phyloP scores from a whole-genome alignment of 768 basidiomycete genomes.

The Amanita exitialis region DNA sequence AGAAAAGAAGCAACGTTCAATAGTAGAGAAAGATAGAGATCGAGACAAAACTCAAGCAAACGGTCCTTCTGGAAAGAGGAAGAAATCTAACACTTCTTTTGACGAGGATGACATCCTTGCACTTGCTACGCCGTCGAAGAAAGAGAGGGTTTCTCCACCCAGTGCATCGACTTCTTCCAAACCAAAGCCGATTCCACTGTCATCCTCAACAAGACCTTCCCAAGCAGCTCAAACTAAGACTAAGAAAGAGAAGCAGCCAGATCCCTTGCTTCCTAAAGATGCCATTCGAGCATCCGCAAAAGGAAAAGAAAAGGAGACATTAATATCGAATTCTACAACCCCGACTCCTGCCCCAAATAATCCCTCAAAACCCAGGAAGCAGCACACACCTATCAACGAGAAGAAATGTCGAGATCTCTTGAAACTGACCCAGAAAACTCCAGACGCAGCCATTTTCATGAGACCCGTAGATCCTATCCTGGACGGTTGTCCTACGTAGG shows the following conservation, averaged over 20 bases:
- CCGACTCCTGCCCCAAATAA: neutral
- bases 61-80: conserved; percentile 44
- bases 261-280: conserved; percentile 16
- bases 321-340: neutral
- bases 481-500: conserved; percentile 89
- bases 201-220: conserved; percentile 16
- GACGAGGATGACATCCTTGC: conserved; percentile 59
- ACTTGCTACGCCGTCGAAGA: conserved; percentile 56
- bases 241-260: conserved; percentile 35
- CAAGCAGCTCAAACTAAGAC: conserved; percentile 19
- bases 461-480: conserved; percentile 74
- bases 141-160: conserved; percentile 33
- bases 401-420: conserved; percentile 78
- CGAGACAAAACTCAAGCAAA: conserved; percentile 26
- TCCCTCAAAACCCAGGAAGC: conserved; percentile 25
- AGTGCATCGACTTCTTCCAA: conserved; percentile 16
- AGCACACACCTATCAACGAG: conserved; percentile 54
- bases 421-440: conserved; percentile 44
- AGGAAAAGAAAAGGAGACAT: conserved; percentile 63
- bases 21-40: conserved; percentile 9
- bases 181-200: conserved; percentile 17
- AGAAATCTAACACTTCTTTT: conserved; percentile 28
- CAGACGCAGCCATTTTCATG: conserved; percentile 65
- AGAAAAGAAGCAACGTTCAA: conserved; percentile 42
- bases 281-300: conserved; percentile 41